These are phyloP conservation scores for Leccinum variabile DNA, from an alignment of 1,284 basidiomycete species.

Conservation along the genomic window DNA sequence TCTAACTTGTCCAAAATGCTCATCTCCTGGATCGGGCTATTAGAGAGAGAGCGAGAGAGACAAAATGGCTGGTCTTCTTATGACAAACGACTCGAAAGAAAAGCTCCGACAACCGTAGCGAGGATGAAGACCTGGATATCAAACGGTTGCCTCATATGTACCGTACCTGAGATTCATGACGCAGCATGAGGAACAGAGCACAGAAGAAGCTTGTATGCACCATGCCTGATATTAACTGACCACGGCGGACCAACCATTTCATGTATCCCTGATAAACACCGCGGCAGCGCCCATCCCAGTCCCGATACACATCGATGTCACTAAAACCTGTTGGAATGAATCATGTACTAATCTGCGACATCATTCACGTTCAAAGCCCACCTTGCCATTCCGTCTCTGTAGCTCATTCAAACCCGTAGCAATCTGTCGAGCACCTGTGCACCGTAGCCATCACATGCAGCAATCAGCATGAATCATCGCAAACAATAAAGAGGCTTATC, in stretches of 20 bases:
- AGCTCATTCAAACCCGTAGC: conserved; percentile 87
- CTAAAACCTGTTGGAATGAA: conserved; percentile 51
- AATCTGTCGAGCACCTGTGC: conserved; percentile 86
- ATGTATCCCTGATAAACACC: conserved; percentile 58
- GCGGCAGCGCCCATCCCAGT: conserved; percentile 90
- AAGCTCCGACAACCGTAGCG: not conserved
- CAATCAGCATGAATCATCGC: conserved; percentile 22
- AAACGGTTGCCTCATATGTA: not conserved
- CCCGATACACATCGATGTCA: conserved; percentile 86
- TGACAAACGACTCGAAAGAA: not conserved
- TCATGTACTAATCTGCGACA: not conserved
- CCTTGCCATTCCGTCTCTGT: conserved; percentile 74
- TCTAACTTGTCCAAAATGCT: not conserved
- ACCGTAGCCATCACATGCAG: conserved; percentile 49
- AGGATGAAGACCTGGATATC: not conserved
- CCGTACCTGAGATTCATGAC: not conserved
- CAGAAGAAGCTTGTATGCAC: not conserved
- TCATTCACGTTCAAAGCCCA: conserved; percentile 32
- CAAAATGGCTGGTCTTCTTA: not conserved
- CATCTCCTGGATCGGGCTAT: not conserved
- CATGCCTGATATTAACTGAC: not conserved
- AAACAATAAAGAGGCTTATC: conserved; percentile 50
- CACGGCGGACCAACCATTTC: conserved; percentile 11
- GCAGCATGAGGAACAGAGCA: not conserved
- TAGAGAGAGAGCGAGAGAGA: not conserved